Percentiles rank a stretch among this genome's conserved stretches.
Evolutionary conservation across 352 stramenopile species (phyloP).

Genomic region (Pythium biforme): DNA sequence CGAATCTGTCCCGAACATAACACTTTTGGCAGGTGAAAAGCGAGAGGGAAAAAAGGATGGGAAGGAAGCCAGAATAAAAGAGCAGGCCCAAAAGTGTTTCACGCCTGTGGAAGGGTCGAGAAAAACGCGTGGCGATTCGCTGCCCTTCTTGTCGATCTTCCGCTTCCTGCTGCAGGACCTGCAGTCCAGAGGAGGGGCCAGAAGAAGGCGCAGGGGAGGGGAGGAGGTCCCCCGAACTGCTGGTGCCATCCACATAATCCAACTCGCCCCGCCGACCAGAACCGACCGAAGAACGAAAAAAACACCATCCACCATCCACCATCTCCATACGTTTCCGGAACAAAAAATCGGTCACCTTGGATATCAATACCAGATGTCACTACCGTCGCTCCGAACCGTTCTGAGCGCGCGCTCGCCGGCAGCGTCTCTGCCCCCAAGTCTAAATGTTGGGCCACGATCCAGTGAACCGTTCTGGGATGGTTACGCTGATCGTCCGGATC

Average conservation of each 20-base stretch:
- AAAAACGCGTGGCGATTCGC: not conserved
- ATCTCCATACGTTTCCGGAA: not conserved
- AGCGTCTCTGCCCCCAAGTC: not conserved
- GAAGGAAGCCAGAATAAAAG: slow-evolving; percentile 1
- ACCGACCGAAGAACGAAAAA: not conserved
- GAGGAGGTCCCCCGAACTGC: not conserved
- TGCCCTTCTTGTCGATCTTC: not conserved
- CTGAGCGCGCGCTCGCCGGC: not conserved
- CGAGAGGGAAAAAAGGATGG: not conserved
- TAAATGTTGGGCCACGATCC: not conserved
- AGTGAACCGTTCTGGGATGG: not conserved
- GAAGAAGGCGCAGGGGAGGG: not conserved
- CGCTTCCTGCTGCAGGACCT: not conserved
- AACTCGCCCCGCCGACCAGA: not conserved
- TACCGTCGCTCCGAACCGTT: not conserved
- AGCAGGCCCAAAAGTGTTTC: slow-evolving; percentile 1
- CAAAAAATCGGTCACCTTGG: not conserved
- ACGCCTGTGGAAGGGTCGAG: not conserved
- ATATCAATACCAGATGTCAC: not conserved
- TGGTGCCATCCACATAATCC: not conserved
- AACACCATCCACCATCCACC: not conserved
- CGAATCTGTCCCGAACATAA: slow-evolving; percentile 9
- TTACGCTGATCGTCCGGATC: not conserved
- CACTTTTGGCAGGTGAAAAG: not conserved
- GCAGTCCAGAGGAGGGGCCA: not conserved